Conservation (phyloP, 768 basidiomycete species). For the Lactarius deliciosus region DNA sequence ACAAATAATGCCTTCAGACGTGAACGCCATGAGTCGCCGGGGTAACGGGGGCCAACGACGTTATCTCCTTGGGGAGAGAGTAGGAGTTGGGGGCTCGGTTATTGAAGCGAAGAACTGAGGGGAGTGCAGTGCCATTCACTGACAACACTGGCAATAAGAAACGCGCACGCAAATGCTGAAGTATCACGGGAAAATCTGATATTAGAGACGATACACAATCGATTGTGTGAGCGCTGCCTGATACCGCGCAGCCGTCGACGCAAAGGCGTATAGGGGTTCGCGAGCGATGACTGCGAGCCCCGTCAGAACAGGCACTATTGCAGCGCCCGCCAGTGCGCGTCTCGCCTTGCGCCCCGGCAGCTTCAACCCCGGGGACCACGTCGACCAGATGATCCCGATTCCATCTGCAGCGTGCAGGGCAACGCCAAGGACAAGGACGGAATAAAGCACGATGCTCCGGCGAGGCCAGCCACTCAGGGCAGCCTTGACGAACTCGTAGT, state of each 20-base stretch:
- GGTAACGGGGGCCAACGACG: background rate
- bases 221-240: conserved; percentile 48
- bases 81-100: background rate
- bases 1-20: background rate
- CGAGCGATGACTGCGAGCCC: conserved; percentile 54
- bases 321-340: conserved; percentile 39
- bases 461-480: conserved; percentile 62
- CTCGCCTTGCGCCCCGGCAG: conserved; percentile 36
- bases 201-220: conserved; percentile 48
- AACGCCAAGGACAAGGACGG: conserved; percentile 55
- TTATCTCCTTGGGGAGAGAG: background rate
- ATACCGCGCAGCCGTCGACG: conserved; percentile 52
- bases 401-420: conserved; percentile 68
- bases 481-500: conserved; percentile 81
- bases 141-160: too few species aligned
- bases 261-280: conserved; percentile 59
- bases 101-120: too few species aligned
- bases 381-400: conserved; percentile 49
- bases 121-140: too few species aligned
- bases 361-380: conserved; percentile 41
- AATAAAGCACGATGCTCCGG: conserved; percentile 61
- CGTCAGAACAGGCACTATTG: conserved; percentile 51
- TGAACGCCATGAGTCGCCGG: background rate
- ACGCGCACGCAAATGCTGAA: background rate
- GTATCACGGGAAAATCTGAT: background rate